These are phyloP conservation scores for Rubia tinctorum DNA, from an alignment of 305 asterid genomes.

Conservation along the genomic window DNA sequence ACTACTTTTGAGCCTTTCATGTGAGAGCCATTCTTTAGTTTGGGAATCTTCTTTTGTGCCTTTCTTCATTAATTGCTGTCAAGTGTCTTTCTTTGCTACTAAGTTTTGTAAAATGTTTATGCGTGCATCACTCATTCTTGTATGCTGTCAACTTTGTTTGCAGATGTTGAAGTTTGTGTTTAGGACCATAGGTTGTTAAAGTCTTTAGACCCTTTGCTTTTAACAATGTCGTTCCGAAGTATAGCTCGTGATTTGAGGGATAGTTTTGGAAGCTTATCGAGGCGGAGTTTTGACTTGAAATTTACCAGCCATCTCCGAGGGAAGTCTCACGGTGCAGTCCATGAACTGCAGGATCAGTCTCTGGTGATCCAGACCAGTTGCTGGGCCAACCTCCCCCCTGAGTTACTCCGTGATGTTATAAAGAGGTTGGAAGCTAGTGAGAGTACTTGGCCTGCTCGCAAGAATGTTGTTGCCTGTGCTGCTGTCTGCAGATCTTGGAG, in stretches of 20 bases:
- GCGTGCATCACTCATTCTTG: slow-evolving; percentile 24
- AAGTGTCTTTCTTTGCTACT: slow-evolving; percentile 47
- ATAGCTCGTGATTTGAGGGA: slow-evolving; percentile 86
- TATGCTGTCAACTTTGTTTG: slow-evolving; percentile 22
- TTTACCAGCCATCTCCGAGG: slow-evolving; percentile 47
- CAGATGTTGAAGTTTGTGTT: slow-evolving; percentile 26
- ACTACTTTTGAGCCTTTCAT: slow-evolving; percentile 45
- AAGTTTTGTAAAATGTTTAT: slow-evolving; percentile 39
- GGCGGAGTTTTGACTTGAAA: slow-evolving; percentile 63
- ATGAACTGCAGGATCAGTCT: slow-evolving; percentile 63
- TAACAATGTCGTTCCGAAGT: slow-evolving; percentile 75
- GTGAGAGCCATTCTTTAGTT: slow-evolving; percentile 47
- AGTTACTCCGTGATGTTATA: slow-evolving; percentile 76
- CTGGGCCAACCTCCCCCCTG: slow-evolving; percentile 92
- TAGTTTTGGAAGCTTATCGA: slow-evolving; percentile 77
- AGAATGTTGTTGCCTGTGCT: slow-evolving; percentile 77
- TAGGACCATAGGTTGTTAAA: slow-evolving; percentile 10
- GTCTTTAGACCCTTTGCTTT: slow-evolving; percentile 16
- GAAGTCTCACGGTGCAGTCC: slow-evolving; percentile 77
- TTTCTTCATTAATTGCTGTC: slow-evolving; percentile 35
- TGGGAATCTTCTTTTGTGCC: slow-evolving; percentile 73
- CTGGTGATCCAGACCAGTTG: slow-evolving; percentile 65
- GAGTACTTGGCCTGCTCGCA: slow-evolving; percentile 84
- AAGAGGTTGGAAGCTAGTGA: slow-evolving; percentile 83
- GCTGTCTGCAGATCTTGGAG: slow-evolving; percentile 92